phyloP scores from a whole-genome alignment of 1,139 yeast genomes.

The Candida sp. region DNA sequence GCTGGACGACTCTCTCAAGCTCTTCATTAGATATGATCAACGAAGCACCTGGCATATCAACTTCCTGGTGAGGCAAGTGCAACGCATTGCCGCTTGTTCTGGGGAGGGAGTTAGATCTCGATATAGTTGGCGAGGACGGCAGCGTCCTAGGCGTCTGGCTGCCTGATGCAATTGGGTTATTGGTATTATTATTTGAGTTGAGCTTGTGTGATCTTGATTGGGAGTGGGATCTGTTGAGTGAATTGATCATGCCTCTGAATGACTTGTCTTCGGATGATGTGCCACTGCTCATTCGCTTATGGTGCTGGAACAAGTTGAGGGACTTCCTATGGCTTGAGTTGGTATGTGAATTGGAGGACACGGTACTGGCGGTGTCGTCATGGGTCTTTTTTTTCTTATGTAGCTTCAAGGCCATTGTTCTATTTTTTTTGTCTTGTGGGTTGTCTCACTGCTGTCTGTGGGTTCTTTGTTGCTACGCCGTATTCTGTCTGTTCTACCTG shows the following conservation, averaged over 20 bases:
- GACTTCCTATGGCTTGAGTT: constrained; percentile 1
- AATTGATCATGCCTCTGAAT: constrained; percentile 6
- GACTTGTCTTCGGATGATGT: constrained; percentile 7
- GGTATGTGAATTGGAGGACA: background rate
- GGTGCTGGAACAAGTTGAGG: constrained; percentile 3
- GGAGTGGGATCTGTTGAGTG: constrained; percentile 2
- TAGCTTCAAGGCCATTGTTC: constrained; percentile 1
- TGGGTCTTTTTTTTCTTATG: background rate
- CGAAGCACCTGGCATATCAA: background rate
- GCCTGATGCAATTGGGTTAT: constrained; percentile 2
- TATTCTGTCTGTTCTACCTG: too few relatives aligned
- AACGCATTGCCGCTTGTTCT: background rate
- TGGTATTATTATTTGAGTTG: background rate
- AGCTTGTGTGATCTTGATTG: background rate
- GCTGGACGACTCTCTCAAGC: background rate
- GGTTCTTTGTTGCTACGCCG: too few relatives aligned
- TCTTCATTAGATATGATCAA: constrained; percentile 1
- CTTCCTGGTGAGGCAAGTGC: background rate
- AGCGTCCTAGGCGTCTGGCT: constrained; percentile 3
- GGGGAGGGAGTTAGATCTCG: constrained; percentile 5
- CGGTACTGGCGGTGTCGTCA: background rate
- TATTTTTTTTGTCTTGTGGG: background rate
- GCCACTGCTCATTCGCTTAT: background rate
- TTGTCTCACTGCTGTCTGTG: background rate
- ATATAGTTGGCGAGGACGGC: constrained; percentile 1